These are phyloP conservation scores for Vigna hirtella DNA, from an alignment of 306 rosid genomes.

Conservation along the genomic window DNA sequence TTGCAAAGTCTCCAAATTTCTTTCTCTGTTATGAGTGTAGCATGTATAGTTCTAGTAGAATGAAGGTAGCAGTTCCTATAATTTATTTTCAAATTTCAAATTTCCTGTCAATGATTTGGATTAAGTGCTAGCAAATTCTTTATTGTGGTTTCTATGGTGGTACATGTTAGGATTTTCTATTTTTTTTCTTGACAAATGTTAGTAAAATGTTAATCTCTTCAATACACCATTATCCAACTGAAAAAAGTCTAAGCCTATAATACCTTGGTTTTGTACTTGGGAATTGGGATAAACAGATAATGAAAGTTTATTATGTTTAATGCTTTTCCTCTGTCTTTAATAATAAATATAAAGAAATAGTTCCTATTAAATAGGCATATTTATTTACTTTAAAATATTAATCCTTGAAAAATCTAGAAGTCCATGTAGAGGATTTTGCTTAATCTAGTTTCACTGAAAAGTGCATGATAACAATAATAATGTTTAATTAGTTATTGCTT, in stretches of 20 bases:
- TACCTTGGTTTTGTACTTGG: not conserved
- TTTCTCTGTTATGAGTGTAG: conserved; percentile 1
- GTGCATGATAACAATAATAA: not conserved
- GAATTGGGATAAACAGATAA: not conserved
- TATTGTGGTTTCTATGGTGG: not conserved
- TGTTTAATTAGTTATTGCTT: not conserved
- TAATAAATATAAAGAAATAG: not conserved
- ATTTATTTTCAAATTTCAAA: not conserved
- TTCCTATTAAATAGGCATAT: not conserved
- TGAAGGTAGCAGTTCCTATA: not conserved
- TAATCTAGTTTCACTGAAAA: not conserved
- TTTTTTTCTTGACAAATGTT: not conserved
- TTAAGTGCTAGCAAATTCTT: not conserved
- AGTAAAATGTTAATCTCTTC: not conserved
- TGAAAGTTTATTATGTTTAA: not conserved
- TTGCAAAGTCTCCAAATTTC: conserved; percentile 16
- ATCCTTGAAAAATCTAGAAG: not conserved
- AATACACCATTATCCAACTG: not conserved
- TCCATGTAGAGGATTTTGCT: not conserved
- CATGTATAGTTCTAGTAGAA: not conserved
- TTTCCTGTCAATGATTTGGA: not conserved
- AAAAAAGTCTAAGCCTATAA: not conserved
- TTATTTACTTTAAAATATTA: not conserved
- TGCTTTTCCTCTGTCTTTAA: conserved; percentile 4
- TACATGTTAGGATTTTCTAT: not conserved